A percentile compares a stretch with the other conserved stretches of the same genome.
phyloP scores from a whole-genome alignment of 2,329 filamentous ascomycete genomes.

The Ophiostoma populinum region DNA sequence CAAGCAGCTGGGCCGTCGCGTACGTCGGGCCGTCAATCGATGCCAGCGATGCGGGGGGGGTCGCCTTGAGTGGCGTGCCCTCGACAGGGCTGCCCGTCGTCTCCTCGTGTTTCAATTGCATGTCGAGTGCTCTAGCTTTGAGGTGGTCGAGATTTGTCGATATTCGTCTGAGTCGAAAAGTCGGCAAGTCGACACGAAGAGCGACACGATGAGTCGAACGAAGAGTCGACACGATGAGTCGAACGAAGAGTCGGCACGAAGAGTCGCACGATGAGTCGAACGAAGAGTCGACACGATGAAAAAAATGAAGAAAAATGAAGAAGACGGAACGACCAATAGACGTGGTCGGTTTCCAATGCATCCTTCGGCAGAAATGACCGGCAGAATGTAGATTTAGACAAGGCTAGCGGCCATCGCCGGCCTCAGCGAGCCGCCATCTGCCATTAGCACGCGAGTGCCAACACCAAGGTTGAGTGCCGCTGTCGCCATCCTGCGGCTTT shows the following conservation, averaged over 20 bases:
- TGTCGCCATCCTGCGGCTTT: background rate
- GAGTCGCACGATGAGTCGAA: background rate
- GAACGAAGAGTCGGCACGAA: background rate
- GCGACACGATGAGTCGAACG: background rate
- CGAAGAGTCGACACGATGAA: background rate
- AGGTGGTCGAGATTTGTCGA: too few species aligned
- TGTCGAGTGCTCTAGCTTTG: too few species aligned
- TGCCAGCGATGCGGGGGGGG: constrained; percentile 27
- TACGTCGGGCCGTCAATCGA: constrained; percentile 77
- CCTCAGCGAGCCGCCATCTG: too few species aligned
- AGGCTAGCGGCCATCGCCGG: constrained; percentile 5
- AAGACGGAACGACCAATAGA: constrained; percentile 1
- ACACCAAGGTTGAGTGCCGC: too few species aligned
- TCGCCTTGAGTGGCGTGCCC: too few species aligned
- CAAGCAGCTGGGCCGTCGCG: constrained; percentile 77
- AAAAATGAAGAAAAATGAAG: background rate
- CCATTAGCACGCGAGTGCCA: too few species aligned
- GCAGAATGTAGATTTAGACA: constrained; percentile 1
- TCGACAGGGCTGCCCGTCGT: constrained; percentile 17
- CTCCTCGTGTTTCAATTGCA: constrained; percentile 13
- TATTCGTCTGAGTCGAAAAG: too few species aligned
- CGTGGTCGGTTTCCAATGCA: background rate
- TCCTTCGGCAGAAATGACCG: constrained; percentile 1
- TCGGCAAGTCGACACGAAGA: background rate
- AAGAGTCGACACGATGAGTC: constrained; percentile 1